phyloP scores from a whole-genome alignment of 768 basidiomycete species.

The Amanita jacksonii region DNA sequence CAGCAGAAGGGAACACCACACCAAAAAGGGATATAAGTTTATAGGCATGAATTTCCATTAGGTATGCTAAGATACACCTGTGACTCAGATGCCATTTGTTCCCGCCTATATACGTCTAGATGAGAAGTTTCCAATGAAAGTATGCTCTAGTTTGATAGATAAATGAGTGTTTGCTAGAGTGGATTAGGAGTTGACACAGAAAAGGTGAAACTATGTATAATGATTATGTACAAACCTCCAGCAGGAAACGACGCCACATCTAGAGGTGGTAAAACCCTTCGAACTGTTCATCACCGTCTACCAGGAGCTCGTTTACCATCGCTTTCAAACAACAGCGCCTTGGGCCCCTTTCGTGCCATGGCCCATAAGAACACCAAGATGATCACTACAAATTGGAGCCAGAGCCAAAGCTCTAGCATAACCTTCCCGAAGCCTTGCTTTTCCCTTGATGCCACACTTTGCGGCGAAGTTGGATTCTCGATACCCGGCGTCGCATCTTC shows the following conservation, averaged over 20 bases:
- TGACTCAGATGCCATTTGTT: neutral
- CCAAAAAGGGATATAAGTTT: neutral
- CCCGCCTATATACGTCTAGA: constrained; percentile 5
- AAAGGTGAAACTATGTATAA: neutral
- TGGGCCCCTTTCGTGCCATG: constrained; percentile 71
- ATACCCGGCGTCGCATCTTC: constrained; percentile 2
- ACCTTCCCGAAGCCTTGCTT: constrained; percentile 26
- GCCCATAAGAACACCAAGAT: constrained; percentile 71
- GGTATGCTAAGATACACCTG: constrained; percentile 7
- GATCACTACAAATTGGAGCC: constrained; percentile 73
- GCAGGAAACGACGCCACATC: no score
- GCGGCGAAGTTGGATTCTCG: neutral
- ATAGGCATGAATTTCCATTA: neutral
- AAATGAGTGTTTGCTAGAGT: neutral
- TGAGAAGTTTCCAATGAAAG: neutral
- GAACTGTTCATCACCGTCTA: constrained; percentile 2
- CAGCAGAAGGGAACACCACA: no score
- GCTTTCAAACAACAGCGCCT: constrained; percentile 37
- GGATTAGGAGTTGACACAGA: neutral
- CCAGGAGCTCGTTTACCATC: constrained; percentile 2
- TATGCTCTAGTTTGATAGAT: no score
- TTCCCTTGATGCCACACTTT: constrained; percentile 7
- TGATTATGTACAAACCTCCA: neutral
- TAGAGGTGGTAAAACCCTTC: neutral
- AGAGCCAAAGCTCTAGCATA: constrained; percentile 72